Conservation (phyloP, 2,329 filamentous ascomycete genomes). For the Claviceps cyperi region DNA sequence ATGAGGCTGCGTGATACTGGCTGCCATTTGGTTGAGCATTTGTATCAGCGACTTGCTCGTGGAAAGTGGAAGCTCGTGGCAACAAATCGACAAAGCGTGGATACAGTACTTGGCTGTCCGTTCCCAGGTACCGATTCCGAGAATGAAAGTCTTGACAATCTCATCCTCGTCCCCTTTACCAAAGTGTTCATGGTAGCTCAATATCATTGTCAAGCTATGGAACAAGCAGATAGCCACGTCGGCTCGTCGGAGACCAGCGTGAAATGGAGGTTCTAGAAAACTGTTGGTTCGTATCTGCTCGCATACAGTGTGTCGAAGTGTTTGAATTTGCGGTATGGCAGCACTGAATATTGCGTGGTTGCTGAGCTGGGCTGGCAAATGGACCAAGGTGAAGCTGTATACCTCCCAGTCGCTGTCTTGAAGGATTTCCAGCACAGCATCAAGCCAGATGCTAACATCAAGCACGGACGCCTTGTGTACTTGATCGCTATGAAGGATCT, state of each 20-base stretch:
- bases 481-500: slow-evolving; percentile 15
- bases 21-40: slow-evolving; percentile 84
- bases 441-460: slow-evolving; percentile 57
- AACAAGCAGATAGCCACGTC: slow-evolving; percentile 84
- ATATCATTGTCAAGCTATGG: slow-evolving; percentile 70
- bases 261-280: slow-evolving; percentile 67
- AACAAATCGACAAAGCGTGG: slow-evolving; percentile 86
- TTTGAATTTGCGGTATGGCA: slow-evolving; percentile 59
- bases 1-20: slow-evolving; percentile 85
- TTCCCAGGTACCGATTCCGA: slow-evolving; percentile 72
- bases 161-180: slow-evolving; percentile 78
- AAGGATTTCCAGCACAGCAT: slow-evolving; percentile 58
- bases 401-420: slow-evolving; percentile 76
- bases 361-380: slow-evolving; percentile 73
- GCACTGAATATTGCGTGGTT: slow-evolving; percentile 76
- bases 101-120: slow-evolving; percentile 85
- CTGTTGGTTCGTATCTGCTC: slow-evolving; percentile 65
- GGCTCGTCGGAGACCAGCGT: slow-evolving; percentile 68
- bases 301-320: slow-evolving; percentile 62
- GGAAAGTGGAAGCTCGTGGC: slow-evolving; percentile 80
- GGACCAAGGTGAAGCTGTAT: slow-evolving; percentile 78
- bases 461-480: slow-evolving; percentile 27
- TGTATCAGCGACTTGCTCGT: slow-evolving; percentile 74
- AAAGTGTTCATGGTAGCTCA: slow-evolving; percentile 82
- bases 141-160: slow-evolving; percentile 71